These are phyloP conservation scores for Fusarium cyanostomum DNA, from an alignment of 2,329 filamentous ascomycete genomes.

Conservation along the genomic window DNA sequence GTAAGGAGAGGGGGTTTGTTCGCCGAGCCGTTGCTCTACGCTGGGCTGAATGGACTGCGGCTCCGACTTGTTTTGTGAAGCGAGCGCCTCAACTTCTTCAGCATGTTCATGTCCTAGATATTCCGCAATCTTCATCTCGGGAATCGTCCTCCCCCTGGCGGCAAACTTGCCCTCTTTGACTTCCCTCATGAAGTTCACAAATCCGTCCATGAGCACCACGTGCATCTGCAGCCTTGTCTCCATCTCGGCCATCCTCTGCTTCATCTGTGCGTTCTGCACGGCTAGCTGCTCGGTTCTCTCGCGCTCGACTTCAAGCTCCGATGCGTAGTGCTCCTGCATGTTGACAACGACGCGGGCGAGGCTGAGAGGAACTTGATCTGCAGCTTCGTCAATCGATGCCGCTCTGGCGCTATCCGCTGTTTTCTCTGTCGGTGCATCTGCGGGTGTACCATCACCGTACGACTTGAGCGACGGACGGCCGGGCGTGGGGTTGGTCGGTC, in stretches of 20 bases:
- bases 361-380: constrained; percentile 10
- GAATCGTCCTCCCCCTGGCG: not conserved
- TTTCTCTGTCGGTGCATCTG: not conserved
- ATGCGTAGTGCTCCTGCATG: constrained; percentile 36
- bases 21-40: not conserved
- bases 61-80: not conserved
- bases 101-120: constrained; percentile 12
- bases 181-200: constrained; percentile 32
- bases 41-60: not conserved
- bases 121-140: constrained; percentile 22
- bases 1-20: not conserved
- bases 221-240: constrained; percentile 32
- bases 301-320: constrained; percentile 27
- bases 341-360: constrained; percentile 29
- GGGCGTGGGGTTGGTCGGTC: not conserved
- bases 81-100: not conserved
- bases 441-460: not conserved
- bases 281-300: constrained; percentile 2
- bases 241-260: constrained; percentile 8
- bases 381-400: not conserved
- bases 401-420: fast-evolving
- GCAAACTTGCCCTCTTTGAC: constrained; percentile 19
- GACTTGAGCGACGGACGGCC: not conserved
- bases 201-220: constrained; percentile 33
- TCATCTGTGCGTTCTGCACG: constrained; percentile 4